phyloP scores from a whole-genome alignment of 345 rosid species.

The Acer saccharum region DNA sequence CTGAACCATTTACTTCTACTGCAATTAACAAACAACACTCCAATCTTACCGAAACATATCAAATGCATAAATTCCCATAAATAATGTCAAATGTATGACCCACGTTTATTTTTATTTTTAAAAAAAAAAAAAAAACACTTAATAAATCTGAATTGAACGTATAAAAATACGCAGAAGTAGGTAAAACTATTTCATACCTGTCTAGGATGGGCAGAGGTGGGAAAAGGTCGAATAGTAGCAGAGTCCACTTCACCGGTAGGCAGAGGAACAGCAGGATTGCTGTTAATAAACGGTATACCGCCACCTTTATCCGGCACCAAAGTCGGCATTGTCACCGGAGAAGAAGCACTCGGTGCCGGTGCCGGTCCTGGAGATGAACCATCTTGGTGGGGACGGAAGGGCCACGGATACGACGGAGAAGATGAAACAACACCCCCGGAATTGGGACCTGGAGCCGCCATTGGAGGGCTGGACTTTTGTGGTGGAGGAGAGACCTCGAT shows the following conservation, averaged over 20 bases:
- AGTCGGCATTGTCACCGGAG: constrained; percentile 43
- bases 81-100: too few species aligned
- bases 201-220: constrained; percentile 45
- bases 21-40: not conserved
- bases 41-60: not conserved
- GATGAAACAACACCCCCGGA: constrained; percentile 68
- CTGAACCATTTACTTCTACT: too few species aligned
- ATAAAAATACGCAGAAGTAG: too few species aligned
- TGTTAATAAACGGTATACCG: constrained; percentile 80
- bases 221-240: constrained; percentile 75
- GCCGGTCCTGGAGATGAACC: constrained; percentile 60
- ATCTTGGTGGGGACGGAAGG: constrained; percentile 65
- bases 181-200: constrained; percentile 34
- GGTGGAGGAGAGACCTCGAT: constrained; percentile 50
- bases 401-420: constrained; percentile 84
- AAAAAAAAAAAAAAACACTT: too few species aligned
- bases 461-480: constrained; percentile 29
- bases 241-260: constrained; percentile 98
- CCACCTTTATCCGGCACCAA: constrained; percentile 63
- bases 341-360: constrained; percentile 35
- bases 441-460: constrained; percentile 49
- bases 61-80: too few species aligned
- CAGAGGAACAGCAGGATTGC: constrained; percentile 95
- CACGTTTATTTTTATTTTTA: too few species aligned
- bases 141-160: too few species aligned